A percentile compares a stretch with the other conserved stretches of the same genome.
These are phyloP conservation scores for Termitomyces sp. DNA, from an alignment of 768 basidiomycete species.

Conservation along the genomic window DNA sequence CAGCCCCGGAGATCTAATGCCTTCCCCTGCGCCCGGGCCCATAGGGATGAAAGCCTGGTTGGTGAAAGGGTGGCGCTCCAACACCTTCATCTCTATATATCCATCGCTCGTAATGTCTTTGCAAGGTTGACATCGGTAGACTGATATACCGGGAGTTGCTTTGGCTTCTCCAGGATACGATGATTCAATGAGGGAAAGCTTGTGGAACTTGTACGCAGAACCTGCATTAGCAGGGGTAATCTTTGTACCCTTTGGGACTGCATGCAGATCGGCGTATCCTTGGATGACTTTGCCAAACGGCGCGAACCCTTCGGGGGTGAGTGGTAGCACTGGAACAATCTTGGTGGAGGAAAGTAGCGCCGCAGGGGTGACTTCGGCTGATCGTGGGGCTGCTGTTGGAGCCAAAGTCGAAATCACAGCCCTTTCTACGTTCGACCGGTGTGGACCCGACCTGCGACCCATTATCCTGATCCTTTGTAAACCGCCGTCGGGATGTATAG, in stretches of 20 bases:
- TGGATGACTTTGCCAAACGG: constrained; percentile 91
- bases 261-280: constrained; percentile 65
- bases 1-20: constrained; percentile 40
- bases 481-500: constrained; percentile 93
- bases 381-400: constrained; percentile 4
- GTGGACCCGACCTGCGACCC: constrained; percentile 44
- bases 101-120: constrained; percentile 41
- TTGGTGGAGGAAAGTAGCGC: constrained; percentile 6
- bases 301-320: constrained; percentile 83
- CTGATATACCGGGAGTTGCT: constrained; percentile 69
- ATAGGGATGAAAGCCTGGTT: constrained; percentile 95
- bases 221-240: constrained; percentile 85
- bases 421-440: not conserved
- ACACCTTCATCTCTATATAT: constrained; percentile 54
- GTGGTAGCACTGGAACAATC: constrained; percentile 51
- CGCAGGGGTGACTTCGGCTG: not conserved
- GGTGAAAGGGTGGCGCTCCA: constrained; percentile 87
- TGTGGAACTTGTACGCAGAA: constrained; percentile 91
- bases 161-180: constrained; percentile 55
- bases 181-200: constrained; percentile 65
- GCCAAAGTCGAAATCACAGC: not conserved
- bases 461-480: constrained; percentile 86
- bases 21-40: constrained; percentile 55
- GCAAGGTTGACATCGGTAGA: constrained; percentile 72
- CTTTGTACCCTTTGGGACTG: constrained; percentile 63